These are phyloP conservation scores for Brassica hybrid DNA, from an alignment of 441 rosid genomes.

Conservation along the genomic window DNA sequence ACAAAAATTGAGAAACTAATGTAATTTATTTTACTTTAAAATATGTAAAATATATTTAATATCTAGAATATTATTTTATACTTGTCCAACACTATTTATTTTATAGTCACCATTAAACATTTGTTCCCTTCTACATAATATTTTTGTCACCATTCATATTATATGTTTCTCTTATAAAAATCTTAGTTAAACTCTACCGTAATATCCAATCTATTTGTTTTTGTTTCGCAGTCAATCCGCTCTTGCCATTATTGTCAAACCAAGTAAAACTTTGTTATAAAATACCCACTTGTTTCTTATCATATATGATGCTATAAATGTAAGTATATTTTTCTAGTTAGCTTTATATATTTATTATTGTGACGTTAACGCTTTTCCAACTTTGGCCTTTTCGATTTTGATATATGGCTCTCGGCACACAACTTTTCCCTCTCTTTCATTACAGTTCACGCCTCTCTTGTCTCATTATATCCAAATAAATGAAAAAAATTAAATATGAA, in stretches of 20 bases:
- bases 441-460: constrained; percentile 27
- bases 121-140: no score
- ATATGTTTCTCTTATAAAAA: no score
- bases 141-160: no score
- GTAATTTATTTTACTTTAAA: no score
- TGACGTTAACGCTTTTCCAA: constrained; percentile 39
- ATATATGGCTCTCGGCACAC: constrained; percentile 26
- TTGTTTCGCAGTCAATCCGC: no score
- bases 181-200: no score
- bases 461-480: constrained; percentile 13
- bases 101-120: no score
- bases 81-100: no score
- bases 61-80: no score
- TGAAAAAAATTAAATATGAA: background rate
- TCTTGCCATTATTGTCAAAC: background rate
- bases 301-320: constrained; percentile 8
- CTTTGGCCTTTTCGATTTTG: constrained; percentile 38
- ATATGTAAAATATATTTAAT: no score
- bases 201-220: no score
- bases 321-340: background rate
- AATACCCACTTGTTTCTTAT: background rate
- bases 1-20: no score
- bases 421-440: constrained; percentile 33
- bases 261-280: background rate
- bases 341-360: constrained; percentile 36